Conservation (phyloP, 306 rosid species). For the Luffa acutangula region DNA sequence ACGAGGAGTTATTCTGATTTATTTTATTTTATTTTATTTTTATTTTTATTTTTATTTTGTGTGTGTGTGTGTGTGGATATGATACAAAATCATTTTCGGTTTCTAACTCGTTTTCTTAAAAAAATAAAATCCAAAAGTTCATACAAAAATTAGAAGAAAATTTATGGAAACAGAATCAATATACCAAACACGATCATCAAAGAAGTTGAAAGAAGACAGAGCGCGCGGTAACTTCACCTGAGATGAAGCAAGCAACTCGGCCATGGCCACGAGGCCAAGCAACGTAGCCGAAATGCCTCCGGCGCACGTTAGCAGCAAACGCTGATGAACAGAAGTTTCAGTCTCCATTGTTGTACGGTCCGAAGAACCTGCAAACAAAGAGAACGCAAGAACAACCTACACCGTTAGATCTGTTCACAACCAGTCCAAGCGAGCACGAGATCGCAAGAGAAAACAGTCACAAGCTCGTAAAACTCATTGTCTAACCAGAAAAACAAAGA, state of each 20-base stretch:
- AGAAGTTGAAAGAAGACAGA: background rate
- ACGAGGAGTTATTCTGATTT: background rate
- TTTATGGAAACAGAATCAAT: background rate
- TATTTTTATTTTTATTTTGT: no score
- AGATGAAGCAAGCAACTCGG: slow-evolving; percentile 3
- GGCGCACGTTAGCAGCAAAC: slow-evolving; percentile 23
- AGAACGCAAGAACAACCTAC: background rate
- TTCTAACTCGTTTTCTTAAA: background rate
- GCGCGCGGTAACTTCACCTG: slow-evolving; percentile 10
- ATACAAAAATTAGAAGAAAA: background rate
- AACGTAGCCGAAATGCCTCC: slow-evolving; percentile 9
- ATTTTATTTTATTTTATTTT: no score
- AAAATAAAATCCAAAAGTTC: background rate
- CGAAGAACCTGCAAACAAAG: background rate
- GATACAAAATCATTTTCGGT: background rate
- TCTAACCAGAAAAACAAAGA: background rate
- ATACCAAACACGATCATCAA: background rate
- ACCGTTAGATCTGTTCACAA: slow-evolving; percentile 22
- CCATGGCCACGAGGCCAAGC: slow-evolving; percentile 17
- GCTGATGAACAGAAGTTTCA: slow-evolving; percentile 12
- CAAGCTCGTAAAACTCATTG: background rate
- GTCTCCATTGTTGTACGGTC: slow-evolving; percentile 38
- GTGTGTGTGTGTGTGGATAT: no score
- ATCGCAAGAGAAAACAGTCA: background rate
- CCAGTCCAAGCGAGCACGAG: background rate